These are phyloP conservation scores for Nepenthes alata DNA, from an alignment of 179 eudicot species.

Conservation along the genomic window DNA sequence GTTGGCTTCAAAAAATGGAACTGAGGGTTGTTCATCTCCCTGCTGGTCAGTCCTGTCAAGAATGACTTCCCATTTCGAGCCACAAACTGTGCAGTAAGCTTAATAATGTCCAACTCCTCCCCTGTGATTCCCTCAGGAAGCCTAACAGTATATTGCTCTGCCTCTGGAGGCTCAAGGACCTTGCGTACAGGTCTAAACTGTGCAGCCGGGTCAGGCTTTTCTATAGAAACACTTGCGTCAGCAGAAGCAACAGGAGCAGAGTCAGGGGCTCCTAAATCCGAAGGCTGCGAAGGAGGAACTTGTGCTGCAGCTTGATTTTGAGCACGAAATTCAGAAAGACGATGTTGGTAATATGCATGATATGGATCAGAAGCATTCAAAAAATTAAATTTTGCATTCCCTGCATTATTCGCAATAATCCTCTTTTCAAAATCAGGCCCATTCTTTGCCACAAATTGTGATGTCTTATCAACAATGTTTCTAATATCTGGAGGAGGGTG, in stretches of 20 bases:
- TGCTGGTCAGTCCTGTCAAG: conserved; percentile 66
- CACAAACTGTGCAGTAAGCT: conserved; percentile 86
- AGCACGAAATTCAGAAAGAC: conserved; percentile 58
- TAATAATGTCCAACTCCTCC: conserved; percentile 86
- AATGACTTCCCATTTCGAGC: conserved; percentile 85
- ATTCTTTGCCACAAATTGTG: conserved; percentile 79
- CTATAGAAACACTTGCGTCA: conserved; percentile 31
- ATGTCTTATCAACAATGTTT: conserved; percentile 75
- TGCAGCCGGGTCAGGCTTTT: conserved; percentile 60
- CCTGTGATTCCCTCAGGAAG: conserved; percentile 94
- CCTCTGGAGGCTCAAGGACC: conserved; percentile 85
- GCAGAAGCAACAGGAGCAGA: conserved; percentile 21
- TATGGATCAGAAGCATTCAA: conserved; percentile 73
- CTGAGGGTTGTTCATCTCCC: conserved; percentile 70
- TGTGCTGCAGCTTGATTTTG: conserved; percentile 40
- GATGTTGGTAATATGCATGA: conserved; percentile 88
- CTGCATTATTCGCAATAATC: conserved; percentile 62
- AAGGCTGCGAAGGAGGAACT: conserved; percentile 27
- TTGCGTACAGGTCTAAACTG: conserved; percentile 60
- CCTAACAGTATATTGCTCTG: conserved; percentile 79
- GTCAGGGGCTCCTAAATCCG: conserved; percentile 31
- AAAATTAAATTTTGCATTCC: conserved; percentile 77
- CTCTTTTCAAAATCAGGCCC: conserved; percentile 90
- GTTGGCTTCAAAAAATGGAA: conserved; percentile 87
- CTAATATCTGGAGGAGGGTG: conserved; percentile 90